Percentiles rank a stretch among this genome's conserved stretches.
These are phyloP conservation scores for Canna indica DNA, from an alignment of 176 grass and related monocot genomes.

Conservation along the genomic window DNA sequence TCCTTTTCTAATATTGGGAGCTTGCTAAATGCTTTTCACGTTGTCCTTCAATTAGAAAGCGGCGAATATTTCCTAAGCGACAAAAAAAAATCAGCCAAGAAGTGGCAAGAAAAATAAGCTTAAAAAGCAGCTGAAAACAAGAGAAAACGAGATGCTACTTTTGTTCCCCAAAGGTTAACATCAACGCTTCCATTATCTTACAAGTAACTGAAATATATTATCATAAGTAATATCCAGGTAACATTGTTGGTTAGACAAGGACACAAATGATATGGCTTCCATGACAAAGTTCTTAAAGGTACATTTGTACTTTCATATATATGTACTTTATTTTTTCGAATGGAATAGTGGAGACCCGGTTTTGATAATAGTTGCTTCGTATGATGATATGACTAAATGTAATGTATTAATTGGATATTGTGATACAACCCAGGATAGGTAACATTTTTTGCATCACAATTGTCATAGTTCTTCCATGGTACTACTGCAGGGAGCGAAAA, in stretches of 20 bases:
- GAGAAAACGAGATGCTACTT: slow-evolving; percentile 77
- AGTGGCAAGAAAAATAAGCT: slow-evolving; percentile 90
- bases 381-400: too few species aligned
- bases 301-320: background rate
- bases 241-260: slow-evolving; percentile 14
- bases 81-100: slow-evolving; percentile 76
- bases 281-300: slow-evolving; percentile 85
- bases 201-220: background rate
- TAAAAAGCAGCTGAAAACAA: slow-evolving; percentile 83
- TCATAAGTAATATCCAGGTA: background rate
- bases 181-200: background rate
- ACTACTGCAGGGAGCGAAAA: too few species aligned
- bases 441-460: too few species aligned
- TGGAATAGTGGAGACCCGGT: too few species aligned
- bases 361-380: too few species aligned
- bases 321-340: background rate
- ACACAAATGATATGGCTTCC: slow-evolving; percentile 29
- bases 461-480: too few species aligned
- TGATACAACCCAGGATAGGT: too few species aligned
- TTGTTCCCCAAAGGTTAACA: slow-evolving; percentile 73
- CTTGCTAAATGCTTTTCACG: slow-evolving; percentile 30
- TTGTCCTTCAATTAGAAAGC: slow-evolving; percentile 64
- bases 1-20: background rate
- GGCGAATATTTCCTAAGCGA: slow-evolving; percentile 97
- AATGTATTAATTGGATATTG: too few species aligned